A percentile compares a stretch with the other conserved stretches of the same genome.
Evolutionary conservation across 352 stramenopile genomes (phyloP).

Genomic region (Phytophthora fragariaefolia): DNA sequence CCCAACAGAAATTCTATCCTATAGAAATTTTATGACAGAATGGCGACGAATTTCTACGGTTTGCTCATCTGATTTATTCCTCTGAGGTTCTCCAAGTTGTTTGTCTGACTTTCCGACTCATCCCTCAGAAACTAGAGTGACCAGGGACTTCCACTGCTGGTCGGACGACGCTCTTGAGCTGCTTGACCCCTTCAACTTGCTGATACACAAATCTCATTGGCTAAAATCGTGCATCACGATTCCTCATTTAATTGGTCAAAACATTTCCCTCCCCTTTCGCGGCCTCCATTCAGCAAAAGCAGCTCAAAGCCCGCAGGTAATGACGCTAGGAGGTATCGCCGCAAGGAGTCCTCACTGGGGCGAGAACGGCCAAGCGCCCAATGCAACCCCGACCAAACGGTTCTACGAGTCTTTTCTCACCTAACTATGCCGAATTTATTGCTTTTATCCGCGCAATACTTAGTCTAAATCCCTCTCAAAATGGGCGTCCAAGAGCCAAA

Average conservation of each 20-base stretch:
- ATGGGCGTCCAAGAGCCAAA: constrained; percentile 35
- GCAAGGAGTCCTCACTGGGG: background rate
- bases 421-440: constrained; percentile 3
- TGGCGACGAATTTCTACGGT: too few species aligned
- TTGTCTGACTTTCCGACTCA: too few species aligned
- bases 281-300: constrained; percentile 20
- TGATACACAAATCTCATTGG: constrained; percentile 7
- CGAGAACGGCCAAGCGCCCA: background rate
- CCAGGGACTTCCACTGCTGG: too few species aligned
- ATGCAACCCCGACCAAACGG: background rate
- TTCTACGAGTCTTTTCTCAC: background rate
- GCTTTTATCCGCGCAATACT: background rate
- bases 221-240: background rate
- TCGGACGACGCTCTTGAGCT: too few species aligned
- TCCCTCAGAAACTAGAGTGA: too few species aligned
- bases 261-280: background rate
- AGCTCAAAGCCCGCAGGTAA: constrained; percentile 13
- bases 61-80: too few species aligned
- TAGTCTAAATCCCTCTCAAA: constrained; percentile 1
- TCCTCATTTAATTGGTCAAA: constrained; percentile 22
- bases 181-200: constrained; percentile 13
- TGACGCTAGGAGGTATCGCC: background rate
- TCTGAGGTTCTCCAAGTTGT: too few species aligned
- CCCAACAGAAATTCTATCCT: too few species aligned
- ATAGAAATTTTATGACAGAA: too few species aligned